Base-by-base conservation (phyloP, 371 early-diverging fungal species). In the Fennellomyces sp. region DNA sequence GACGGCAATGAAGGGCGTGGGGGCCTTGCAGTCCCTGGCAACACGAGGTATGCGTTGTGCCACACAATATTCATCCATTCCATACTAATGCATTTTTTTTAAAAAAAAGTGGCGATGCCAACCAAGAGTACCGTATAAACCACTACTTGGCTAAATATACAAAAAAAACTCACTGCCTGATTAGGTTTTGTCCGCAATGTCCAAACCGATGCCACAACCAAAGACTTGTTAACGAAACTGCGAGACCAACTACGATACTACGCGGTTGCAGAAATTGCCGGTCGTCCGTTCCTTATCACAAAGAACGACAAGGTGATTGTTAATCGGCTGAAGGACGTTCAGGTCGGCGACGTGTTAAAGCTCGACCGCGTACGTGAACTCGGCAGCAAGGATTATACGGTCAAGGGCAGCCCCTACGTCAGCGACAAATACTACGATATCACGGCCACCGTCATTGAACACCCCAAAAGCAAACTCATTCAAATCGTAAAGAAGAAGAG, bases 321-420 rank as follows among this genome's bases (percentile, higher is more conserved):
- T 35, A 87, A 91, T 70, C 81, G 92, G 19, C 87, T 95, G 65
- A 77, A 83, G 31, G 90, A 91, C 54, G 86, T 91, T 21, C 75
- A 87, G 39, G 76, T 96, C 0, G 98, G 98, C 30, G 97, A 96
- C 80, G 87, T 92, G 23, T 76, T 98, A 50, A 78, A 81, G 50
- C 81, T 98, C 56, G 91, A 94, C 68, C 87, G 91, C 49, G 93
- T 96, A 23, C 84, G 90, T 35, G 97, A 98, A 73, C 71, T 98
- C 26, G 94, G 94, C 4, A 87, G 90, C 47, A 88, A 86, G 52
- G 94, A 95, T 58, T 94, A 87, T 66, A 84, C 94, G 4, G 79
- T 98, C 65, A 76, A 88, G 66, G 98, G 98, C 0, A 74, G 87
- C 58, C 98, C 97, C 26, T 93, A 87, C 59, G 84, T 98, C 21